Evolutionary conservation across 1,139 yeast genomes (phyloP).

Genomic region (Magnusiomyces ingens): DNA sequence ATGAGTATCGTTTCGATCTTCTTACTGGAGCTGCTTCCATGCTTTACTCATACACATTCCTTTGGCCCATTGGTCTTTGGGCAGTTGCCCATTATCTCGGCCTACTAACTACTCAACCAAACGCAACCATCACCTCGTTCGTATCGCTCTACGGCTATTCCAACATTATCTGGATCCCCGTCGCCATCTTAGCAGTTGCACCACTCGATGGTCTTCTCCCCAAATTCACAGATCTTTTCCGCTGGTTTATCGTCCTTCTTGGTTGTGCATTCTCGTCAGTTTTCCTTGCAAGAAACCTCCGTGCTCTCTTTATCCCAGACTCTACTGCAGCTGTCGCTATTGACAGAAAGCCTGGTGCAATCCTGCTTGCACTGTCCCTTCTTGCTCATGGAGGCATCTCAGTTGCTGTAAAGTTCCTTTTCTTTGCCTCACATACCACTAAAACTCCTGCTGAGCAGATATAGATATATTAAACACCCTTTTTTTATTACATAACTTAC

Average conservation of each 20-base stretch:
- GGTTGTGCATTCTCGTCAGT: conserved; percentile 35
- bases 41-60: conserved; percentile 64
- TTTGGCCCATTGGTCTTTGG: conserved; percentile 53
- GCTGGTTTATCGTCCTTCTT: conserved; percentile 34
- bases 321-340: conserved; percentile 25
- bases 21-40: conserved; percentile 59
- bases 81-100: conserved; percentile 38
- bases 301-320: conserved; percentile 28
- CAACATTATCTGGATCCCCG: conserved; percentile 72
- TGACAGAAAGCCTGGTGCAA: conserved; percentile 28
- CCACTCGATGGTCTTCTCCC: conserved; percentile 34
- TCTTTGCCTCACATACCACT: conserved; percentile 23
- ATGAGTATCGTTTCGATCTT: conserved; percentile 54
- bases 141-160: conserved; percentile 73
- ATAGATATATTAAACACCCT: too few species aligned
- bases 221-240: conserved; percentile 31
- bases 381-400: conserved; percentile 35
- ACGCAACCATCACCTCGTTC: conserved; percentile 36
- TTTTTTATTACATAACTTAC: too few species aligned
- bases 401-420: conserved; percentile 34
- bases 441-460: too few species aligned
- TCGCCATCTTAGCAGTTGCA: conserved; percentile 49
- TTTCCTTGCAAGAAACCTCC: conserved; percentile 35
- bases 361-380: conserved; percentile 30
- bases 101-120: conserved; percentile 29